phyloP scores from a whole-genome alignment of 2,329 filamentous ascomycete species.

The Grosmannia clavigera region DNA sequence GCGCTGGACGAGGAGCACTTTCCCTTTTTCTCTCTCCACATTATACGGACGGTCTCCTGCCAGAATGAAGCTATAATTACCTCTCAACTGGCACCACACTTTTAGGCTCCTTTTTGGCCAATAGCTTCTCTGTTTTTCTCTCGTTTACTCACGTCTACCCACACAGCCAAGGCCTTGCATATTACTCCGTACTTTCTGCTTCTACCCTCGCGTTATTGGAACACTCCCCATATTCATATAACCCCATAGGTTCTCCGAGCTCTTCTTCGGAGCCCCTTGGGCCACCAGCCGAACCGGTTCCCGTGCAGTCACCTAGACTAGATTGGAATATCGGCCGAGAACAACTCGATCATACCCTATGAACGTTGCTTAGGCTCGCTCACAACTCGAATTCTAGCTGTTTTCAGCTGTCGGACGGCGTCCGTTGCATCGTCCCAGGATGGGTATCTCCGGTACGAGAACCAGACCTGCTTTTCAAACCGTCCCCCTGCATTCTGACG shows the following conservation, averaged over 20 bases:
- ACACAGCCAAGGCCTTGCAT: background rate
- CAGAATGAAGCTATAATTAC: background rate
- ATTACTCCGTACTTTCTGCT: background rate
- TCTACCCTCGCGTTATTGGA: background rate
- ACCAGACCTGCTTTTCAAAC: background rate
- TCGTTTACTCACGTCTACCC: background rate
- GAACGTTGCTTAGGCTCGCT: background rate
- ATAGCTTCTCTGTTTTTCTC: background rate
- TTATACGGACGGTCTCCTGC: background rate
- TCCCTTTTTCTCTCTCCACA: background rate
- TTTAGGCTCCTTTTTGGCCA: background rate
- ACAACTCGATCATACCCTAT: background rate
- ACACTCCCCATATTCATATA: background rate
- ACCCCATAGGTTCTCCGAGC: background rate
- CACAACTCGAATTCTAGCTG: background rate
- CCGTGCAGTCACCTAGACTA: background rate
- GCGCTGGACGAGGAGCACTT: background rate
- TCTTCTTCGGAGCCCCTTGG: background rate
- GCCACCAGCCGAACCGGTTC: background rate
- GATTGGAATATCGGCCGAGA: background rate
- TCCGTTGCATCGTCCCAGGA: constrained; percentile 3
- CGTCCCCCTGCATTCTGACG: background rate
- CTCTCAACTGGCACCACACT: no score
- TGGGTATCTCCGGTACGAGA: constrained; percentile 13
- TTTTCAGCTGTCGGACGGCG: background rate